A percentile compares a stretch with the other conserved stretches of the same genome.
Conservation (phyloP, 257 asterid species). For the Solanum tarijense region DNA sequence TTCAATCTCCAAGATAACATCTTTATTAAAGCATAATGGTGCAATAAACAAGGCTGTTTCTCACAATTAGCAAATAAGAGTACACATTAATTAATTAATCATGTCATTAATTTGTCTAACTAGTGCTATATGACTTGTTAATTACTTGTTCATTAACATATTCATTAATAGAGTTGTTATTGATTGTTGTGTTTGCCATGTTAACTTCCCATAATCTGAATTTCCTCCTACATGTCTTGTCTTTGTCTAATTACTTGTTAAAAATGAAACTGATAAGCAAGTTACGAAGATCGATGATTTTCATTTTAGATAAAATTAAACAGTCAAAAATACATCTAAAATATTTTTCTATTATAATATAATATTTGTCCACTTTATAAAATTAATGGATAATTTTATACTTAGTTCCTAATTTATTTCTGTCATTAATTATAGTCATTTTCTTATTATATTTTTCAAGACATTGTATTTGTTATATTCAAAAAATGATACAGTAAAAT, state of each 20-base stretch:
- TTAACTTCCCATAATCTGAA: conserved; percentile 23
- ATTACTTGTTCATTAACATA: not conserved
- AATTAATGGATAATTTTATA: no score
- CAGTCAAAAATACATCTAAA: no score
- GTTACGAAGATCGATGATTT: no score
- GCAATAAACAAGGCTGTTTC: conserved; percentile 12
- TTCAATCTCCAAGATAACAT: conserved; percentile 9
- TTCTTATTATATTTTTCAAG: no score
- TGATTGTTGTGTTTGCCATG: conserved; percentile 19
- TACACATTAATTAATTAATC: not conserved
- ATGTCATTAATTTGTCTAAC: conserved; percentile 14
- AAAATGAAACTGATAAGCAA: not conserved
- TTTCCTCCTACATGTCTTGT: conserved; percentile 47
- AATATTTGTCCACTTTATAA: no score
- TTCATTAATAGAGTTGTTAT: conserved; percentile 41
- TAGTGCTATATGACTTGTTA: conserved; percentile 31
- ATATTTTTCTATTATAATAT: no score
- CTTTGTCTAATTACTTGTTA: not conserved
- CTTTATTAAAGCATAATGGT: conserved; percentile 19
- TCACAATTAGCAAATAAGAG: conserved; percentile 27
- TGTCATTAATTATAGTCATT: no score
- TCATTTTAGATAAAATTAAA: no score
- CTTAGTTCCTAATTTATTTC: no score
- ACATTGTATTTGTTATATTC: no score
- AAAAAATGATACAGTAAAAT: no score